phyloP scores from a whole-genome alignment of 805 yeast genomes.

The Naumovozyma castellii region DNA sequence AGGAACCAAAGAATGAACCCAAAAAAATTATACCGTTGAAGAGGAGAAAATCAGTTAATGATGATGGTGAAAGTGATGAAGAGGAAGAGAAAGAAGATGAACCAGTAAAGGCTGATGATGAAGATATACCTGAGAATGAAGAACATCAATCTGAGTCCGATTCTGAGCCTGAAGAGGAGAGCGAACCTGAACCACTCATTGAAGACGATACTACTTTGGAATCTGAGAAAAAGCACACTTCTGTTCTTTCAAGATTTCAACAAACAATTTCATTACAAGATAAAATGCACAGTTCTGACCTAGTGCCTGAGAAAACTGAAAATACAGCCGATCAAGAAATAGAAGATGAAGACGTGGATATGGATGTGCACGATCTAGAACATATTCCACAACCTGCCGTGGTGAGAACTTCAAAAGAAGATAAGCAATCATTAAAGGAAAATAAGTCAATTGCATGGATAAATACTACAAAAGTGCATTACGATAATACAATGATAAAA shows the following conservation, averaged over 20 bases:
- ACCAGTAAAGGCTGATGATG: conserved; percentile 9
- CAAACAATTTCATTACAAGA: conserved; percentile 33
- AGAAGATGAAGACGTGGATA: conserved; percentile 22
- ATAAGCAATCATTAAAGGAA: conserved; percentile 30
- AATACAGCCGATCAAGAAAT: conserved; percentile 12
- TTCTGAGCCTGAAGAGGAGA: conserved; percentile 13
- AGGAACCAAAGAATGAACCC: conserved; percentile 1
- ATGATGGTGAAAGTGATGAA: conserved; percentile 7
- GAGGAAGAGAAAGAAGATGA: conserved; percentile 13
- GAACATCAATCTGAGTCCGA: conserved; percentile 7
- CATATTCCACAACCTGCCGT: conserved; percentile 78
- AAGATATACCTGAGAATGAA: conserved; percentile 11
- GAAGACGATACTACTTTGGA: no score
- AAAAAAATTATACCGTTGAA: conserved; percentile 18
- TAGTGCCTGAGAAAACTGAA: conserved; percentile 7
- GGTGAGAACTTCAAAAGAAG: conserved; percentile 25
- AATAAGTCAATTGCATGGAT: conserved; percentile 30
- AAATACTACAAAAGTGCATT: conserved; percentile 20
- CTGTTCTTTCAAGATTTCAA: conserved; percentile 46
- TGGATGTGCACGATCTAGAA: conserved; percentile 36
- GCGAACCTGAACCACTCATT: conserved; percentile 6
- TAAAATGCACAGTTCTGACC: conserved; percentile 4
- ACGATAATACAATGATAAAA: conserved; percentile 21
- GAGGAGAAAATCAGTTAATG: conserved; percentile 12
- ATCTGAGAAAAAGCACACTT: conserved; percentile 43